Conservation (phyloP, 148 eudicot genomes). For the Rhododendron ferrugineum region DNA sequence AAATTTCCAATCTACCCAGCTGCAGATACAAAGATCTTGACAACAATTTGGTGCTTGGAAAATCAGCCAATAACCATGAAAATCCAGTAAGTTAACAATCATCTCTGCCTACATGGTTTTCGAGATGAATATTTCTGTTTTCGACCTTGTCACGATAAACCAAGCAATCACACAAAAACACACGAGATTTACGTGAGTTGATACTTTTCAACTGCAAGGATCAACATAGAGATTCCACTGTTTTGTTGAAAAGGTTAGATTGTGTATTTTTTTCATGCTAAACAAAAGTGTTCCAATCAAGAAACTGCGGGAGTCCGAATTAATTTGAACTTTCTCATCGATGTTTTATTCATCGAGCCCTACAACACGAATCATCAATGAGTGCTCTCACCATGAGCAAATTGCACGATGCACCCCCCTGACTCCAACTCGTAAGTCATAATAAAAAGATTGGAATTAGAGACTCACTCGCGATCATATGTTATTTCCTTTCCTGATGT, state of each 20-base stretch:
- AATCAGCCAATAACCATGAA: constrained; percentile 24
- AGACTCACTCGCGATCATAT: background rate
- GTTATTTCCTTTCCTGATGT: background rate
- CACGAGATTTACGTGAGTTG: too few species aligned
- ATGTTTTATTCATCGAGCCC: too few species aligned
- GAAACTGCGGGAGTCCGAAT: too few species aligned
- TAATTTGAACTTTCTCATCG: background rate
- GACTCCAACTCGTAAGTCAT: background rate
- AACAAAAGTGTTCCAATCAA: too few species aligned
- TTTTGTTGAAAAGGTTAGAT: too few species aligned
- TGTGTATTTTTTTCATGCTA: too few species aligned
- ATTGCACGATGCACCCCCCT: too few species aligned
- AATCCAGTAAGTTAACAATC: constrained; percentile 38
- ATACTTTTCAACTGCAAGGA: background rate
- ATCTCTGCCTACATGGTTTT: background rate
- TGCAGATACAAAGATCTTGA: constrained; percentile 58
- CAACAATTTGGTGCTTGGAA: constrained; percentile 26
- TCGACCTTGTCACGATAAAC: background rate
- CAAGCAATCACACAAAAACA: background rate
- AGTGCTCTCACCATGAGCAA: background rate
- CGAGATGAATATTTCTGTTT: background rate
- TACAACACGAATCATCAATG: background rate
- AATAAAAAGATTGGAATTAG: background rate
- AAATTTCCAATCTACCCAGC: constrained; percentile 48
- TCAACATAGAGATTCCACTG: background rate